Evolutionary conservation across 2,329 filamentous ascomycete species (phyloP), one percentile per base, ranked within the genome.

Genomic region (Diaporthe australafricana): DNA sequence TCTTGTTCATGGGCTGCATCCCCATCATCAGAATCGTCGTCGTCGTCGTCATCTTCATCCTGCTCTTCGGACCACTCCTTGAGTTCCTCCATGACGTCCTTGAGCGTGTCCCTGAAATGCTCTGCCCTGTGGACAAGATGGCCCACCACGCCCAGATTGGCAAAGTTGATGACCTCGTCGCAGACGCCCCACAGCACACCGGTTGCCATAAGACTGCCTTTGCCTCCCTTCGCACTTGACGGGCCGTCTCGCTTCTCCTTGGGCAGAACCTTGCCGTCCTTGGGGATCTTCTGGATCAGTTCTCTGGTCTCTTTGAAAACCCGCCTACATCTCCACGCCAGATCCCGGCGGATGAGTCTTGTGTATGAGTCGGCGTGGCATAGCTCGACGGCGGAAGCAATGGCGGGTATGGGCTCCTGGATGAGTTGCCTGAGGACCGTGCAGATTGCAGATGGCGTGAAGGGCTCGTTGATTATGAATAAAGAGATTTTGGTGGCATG

Each of bases 401-500:
- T 85, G 3, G 90, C 93, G 0, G 94, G 93, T 0, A 97, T 86
- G n/a, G 93, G 90, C 0, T 90, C 91, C 16, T 89, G 87, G 27
- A 91, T 87, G n/a, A 97, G 86, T 71, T 95, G 91, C 42, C 89
- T 87, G 5, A 98, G 84, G 17, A 97, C 90, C 30, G 88, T 91
- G 12, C 83, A 84, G 42, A 97, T 87, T 6, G 94, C 95, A 0
- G 91, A 91, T 0, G 94, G 91, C 0, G 95, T 96, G 76, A 97
- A 97, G 0, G 96, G 95, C 22, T 94, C 89, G 78, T 94, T 98
- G 78, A 97, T 93, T 1, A 96, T 89, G 16, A 98, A 88, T 0
- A 98, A 91, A 0, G 94, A 96, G 32, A 98, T 87, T 74, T 97
- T 98, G 7, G 95, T 98, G 1, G 92, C 89, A 79, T 98, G 94